phyloP scores from a whole-genome alignment of 2,329 filamentous ascomycete species.

The Sclerotinia glacialis region DNA sequence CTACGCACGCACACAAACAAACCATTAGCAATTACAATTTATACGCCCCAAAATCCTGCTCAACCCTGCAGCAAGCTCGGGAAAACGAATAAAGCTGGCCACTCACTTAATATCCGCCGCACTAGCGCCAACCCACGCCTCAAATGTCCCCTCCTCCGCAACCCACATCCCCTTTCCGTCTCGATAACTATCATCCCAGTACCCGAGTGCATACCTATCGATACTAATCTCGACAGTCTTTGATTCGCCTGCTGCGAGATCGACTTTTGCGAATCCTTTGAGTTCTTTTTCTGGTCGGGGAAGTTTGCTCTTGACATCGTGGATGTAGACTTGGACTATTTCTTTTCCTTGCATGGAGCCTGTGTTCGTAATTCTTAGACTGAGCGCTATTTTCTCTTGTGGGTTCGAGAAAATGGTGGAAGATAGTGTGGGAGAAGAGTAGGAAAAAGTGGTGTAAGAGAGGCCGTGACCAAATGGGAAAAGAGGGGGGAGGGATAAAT shows the following conservation, averaged over 20 bases:
- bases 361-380: conserved; percentile 57
- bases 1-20: conserved; percentile 38
- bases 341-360: conserved; percentile 58
- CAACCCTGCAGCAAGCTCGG: neutral
- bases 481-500: conserved; percentile 54
- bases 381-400: conserved; percentile 36
- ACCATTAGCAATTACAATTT: neutral
- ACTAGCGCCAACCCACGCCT: conserved; percentile 59
- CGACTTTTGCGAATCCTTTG: conserved; percentile 65
- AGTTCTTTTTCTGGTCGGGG: conserved; percentile 68
- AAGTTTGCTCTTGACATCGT: conserved; percentile 60
- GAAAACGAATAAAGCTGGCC: neutral
- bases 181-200: conserved; percentile 53
- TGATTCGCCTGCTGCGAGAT: conserved; percentile 52
- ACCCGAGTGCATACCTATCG: conserved; percentile 51
- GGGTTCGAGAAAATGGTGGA: conserved; percentile 39
- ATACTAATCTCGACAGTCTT: conserved; percentile 43
- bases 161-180: conserved; percentile 49
- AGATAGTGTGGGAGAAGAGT: conserved; percentile 55
- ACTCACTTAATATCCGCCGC: conserved; percentile 61
- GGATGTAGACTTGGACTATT: conserved; percentile 66
- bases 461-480: conserved; percentile 74
- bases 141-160: conserved; percentile 62
- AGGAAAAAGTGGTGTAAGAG: conserved; percentile 68
- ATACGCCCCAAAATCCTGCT: too few relatives aligned